Base-by-base conservation (phyloP, 1,284 basidiomycete genomes). In the Somion occarium region DNA sequence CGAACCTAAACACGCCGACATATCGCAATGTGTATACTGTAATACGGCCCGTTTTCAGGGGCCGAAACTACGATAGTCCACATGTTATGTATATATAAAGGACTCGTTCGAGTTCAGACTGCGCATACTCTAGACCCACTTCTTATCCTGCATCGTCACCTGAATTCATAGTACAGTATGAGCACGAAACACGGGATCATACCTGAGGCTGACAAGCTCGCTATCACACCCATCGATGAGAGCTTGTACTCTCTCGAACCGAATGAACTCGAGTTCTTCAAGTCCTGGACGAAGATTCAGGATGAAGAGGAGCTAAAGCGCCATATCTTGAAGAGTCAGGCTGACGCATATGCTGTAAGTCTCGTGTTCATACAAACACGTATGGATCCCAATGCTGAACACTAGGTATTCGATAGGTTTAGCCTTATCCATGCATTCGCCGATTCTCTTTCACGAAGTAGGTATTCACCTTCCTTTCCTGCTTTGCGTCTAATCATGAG, bases 281-380 rank as follows among this genome's bases (percentile, higher is more conserved):
- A 70, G 58, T 23, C 50, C 3, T 65, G 69, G 49, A 76, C 73
- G 15, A 68, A 70, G 1, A 76, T 77, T 20, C 49, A 65, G 3
- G 64, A 72, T 49, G 65, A 69, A 1, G 65, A 70, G 2, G 65
- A 65, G 46, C 61, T 78, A 48, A 78, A 68, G 60, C 50, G 64
- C 45, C 78, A 81, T 56, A 71, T 80, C 27, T 44, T 78, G 5
- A 48, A 49, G 1, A 65, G 76, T n/a, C 76, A 76, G 53, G 56
- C 52, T 20, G 70, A 71, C 48, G 78, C 76, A n/a, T 76, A 74
- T 52, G 55, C 64, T 45, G 78, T 72, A 46, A 22, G 59, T 58
- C 45, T 13, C 23, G 30, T 34, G 7, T 7, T 15, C 20, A 15
- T 11, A 26, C 20, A 20, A 2, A 27, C 24, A 23, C 37, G 19